A percentile compares a stretch with the other conserved stretches of the same genome.
Evolutionary conservation across 148 eudicot species (phyloP).

Genomic region (Amaranthus hypochondriacus): DNA sequence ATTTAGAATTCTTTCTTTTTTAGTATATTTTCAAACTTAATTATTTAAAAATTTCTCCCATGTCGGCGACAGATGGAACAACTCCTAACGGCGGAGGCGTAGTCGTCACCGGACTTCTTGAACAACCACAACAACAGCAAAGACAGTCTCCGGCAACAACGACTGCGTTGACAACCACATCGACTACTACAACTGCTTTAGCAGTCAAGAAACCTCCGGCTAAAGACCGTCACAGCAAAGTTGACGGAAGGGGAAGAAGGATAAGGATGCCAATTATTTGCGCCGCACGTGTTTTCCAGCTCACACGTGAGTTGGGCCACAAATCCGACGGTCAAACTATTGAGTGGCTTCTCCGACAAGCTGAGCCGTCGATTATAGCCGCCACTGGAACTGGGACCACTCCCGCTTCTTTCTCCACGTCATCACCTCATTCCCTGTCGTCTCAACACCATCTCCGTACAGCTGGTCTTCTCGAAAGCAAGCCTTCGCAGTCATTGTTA

Average conservation of each 20-base stretch:
- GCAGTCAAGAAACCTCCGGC: slow-evolving; percentile 59
- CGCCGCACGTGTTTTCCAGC: slow-evolving; percentile 72
- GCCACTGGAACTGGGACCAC: slow-evolving; percentile 77
- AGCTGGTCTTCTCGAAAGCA: background rate
- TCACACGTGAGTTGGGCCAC: slow-evolving; percentile 70
- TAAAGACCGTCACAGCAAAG: slow-evolving; percentile 73
- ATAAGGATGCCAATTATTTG: slow-evolving; percentile 83
- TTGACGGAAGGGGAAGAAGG: slow-evolving; percentile 64
- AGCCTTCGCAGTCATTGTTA: too few species aligned
- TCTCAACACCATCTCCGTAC: slow-evolving; percentile 12
- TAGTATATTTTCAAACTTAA: background rate
- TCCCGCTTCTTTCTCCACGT: slow-evolving; percentile 58
- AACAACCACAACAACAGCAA: slow-evolving; percentile 24
- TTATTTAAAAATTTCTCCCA: slow-evolving; percentile 1
- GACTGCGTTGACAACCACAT: background rate
- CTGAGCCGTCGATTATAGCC: slow-evolving; percentile 72
- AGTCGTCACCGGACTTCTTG: slow-evolving; percentile 12
- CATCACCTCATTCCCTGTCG: slow-evolving; percentile 30
- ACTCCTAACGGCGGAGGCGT: slow-evolving; percentile 18
- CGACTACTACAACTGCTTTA: slow-evolving; percentile 6
- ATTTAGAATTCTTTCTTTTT: background rate
- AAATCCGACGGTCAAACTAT: slow-evolving; percentile 81
- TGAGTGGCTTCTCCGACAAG: slow-evolving; percentile 81
- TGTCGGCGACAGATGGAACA: slow-evolving; percentile 50
- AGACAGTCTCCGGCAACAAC: slow-evolving; percentile 4